phyloP scores from a whole-genome alignment of 495 filamentous ascomycete genomes.

The Glutinoglossum americanum region DNA sequence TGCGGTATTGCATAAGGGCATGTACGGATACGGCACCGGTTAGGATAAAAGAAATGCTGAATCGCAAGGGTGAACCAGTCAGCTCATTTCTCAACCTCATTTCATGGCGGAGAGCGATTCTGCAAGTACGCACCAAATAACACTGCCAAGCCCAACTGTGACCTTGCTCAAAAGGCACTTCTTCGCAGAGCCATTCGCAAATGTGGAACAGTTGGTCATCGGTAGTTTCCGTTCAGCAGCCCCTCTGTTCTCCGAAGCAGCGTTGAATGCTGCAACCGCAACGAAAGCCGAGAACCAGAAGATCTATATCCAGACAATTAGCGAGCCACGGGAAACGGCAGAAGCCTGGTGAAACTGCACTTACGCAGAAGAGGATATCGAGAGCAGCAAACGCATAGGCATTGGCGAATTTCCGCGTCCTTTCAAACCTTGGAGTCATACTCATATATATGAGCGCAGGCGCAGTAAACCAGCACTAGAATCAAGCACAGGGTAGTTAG shows the following conservation, averaged over 20 bases:
- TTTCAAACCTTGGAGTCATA: conserved; percentile 66
- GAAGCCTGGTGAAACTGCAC: background rate
- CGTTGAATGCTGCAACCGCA: conserved; percentile 48
- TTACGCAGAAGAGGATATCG: conserved; percentile 41
- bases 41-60: conserved; percentile 49
- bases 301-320: conserved; percentile 16
- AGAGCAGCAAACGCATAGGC: conserved; percentile 60
- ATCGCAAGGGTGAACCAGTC: conserved; percentile 6
- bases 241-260: conserved; percentile 16
- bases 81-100: background rate
- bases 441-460: conserved; percentile 67
- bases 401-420: conserved; percentile 57
- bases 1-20: conserved; percentile 56
- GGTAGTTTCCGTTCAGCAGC: conserved; percentile 11
- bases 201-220: conserved; percentile 23
- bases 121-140: conserved; percentile 48
- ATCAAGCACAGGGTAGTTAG: background rate
- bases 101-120: background rate
- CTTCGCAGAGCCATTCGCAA: conserved; percentile 28
- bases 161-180: conserved; percentile 58
- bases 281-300: conserved; percentile 76
- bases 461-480: conserved; percentile 50
- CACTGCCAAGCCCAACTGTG: conserved; percentile 53
- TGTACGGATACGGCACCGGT: conserved; percentile 59
- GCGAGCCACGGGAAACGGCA: background rate